Evolutionary conservation across 768 basidiomycete genomes (phyloP).

Genomic region (Lentinus brumalis): DNA sequence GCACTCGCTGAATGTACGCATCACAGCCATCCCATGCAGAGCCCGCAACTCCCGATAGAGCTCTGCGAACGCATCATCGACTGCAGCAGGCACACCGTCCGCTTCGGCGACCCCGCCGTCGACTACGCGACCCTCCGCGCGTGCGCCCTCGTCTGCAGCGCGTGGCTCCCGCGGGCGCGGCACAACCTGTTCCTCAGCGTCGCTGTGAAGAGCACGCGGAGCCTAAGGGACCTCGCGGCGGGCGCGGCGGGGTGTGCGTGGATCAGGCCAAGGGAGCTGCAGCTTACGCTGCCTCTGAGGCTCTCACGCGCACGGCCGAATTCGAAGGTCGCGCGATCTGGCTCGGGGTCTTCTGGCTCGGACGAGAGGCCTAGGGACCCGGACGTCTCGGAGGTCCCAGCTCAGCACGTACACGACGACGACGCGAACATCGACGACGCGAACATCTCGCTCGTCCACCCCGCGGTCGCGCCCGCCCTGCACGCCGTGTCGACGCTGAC

Average conservation of each 20-base stretch:
- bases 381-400: too few relatives aligned
- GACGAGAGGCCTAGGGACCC: too few relatives aligned
- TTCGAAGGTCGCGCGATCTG: too few relatives aligned
- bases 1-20: too few relatives aligned
- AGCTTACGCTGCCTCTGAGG: not conserved
- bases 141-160: slow-evolving; percentile 22
- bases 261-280: not conserved
- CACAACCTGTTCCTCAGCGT: slow-evolving; percentile 15
- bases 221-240: not conserved
- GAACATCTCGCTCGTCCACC: not conserved
- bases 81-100: not conserved
- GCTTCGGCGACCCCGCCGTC: not conserved
- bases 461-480: not conserved
- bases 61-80: slow-evolving; percentile 11
- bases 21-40: too few relatives aligned
- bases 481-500: not conserved
- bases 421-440: not conserved
- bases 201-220: not conserved
- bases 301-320: not conserved
- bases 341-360: too few relatives aligned
- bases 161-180: slow-evolving; percentile 24
- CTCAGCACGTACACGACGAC: not conserved
- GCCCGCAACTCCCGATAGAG: slow-evolving; percentile 3
- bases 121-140: slow-evolving; percentile 13
- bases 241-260: not conserved